Conservation (phyloP, 2,329 filamentous ascomycete species). For the Blastomyces silverae region DNA sequence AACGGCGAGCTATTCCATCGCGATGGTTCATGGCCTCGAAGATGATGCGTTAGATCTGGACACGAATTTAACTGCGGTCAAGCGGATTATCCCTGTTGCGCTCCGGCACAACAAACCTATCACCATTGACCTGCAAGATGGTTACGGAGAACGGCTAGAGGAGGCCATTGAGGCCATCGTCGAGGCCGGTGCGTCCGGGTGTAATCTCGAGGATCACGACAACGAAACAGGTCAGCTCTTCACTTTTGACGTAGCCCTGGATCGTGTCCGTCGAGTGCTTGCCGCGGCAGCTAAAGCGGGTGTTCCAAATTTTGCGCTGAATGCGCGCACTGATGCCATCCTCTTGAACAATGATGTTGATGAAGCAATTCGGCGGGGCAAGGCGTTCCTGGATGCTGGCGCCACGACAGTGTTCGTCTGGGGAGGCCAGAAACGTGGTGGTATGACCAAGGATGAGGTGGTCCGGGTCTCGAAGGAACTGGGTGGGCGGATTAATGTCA, state of each 20-base stretch:
- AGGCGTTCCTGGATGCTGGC: conserved; percentile 52
- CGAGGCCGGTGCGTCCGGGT: conserved; percentile 47
- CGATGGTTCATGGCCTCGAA: conserved; percentile 40
- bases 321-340: conserved; percentile 51
- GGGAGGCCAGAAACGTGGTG: conserved; percentile 45
- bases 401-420: conserved; percentile 57
- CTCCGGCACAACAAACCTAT: conserved; percentile 43
- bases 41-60: conserved; percentile 48
- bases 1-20: conserved; percentile 49
- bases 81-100: conserved; percentile 42
- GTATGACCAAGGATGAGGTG: conserved; percentile 44
- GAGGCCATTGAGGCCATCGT: conserved; percentile 44
- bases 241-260: conserved; percentile 44
- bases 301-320: conserved; percentile 52
- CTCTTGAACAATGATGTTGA: conserved; percentile 39
- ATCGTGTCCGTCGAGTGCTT: conserved; percentile 38
- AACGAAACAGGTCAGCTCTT: conserved; percentile 34
- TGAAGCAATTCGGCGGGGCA: conserved; percentile 50
- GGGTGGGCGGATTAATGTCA: conserved; percentile 47
- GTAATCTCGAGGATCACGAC: conserved; percentile 54
- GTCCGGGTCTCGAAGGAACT: conserved; percentile 45
- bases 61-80: conserved; percentile 47
- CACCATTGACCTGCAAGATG: conserved; percentile 56
- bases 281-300: conserved; percentile 36
- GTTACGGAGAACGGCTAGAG: conserved; percentile 47